Base-by-base conservation (phyloP, 768 basidiomycete species). In the Amanita molliuscula region DNA sequence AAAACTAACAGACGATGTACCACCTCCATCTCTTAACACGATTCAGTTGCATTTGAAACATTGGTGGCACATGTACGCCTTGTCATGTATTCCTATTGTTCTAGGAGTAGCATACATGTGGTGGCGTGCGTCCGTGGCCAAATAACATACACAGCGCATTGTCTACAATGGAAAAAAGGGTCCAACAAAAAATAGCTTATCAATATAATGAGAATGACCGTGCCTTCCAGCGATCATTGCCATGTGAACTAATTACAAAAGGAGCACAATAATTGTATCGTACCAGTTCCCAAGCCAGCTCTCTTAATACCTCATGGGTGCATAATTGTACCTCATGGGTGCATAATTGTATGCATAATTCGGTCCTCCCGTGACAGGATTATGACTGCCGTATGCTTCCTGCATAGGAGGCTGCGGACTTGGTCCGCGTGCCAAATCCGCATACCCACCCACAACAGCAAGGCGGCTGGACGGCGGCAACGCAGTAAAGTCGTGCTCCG, bases 401-500 rank as follows among this genome's bases (percentile, higher is more conserved):
- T 73, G 69, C 80, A 83, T 82, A 51, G 69, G 75, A 15, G 85
- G 87, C 54, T 77, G 75, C 15, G 82, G 79, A 65, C 79, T 84
- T 7, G 81, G 70, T 28, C 84, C 88, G 54, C 88, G 84, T 50
- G 85, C 75, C 42, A 89, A 74, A 61, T 90, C 86, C 42, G 86
- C 88, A 58, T 91, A 91, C 18, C 85, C 86, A 51, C 84, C 87
- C 50, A 85, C 78, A 21, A 84, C 78, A 11, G 81, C 79, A 40
- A 82, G 71, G 44, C 67, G 60, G 25, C n/a, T 29, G 13, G 72
- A 54, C 21, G 79, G 60, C 21, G 79, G 60, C 21, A 79, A 80
- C 47, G 83, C 74, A 29, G 85, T 86, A 62, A 87, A 88, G 63
- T 90, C 88, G 59, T 88, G 86, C 15, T 87, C 77, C 35, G 80